These are phyloP conservation scores for Diplosphaera chodatii DNA, from an alignment of 139 green algal species.

Conservation along the genomic window DNA sequence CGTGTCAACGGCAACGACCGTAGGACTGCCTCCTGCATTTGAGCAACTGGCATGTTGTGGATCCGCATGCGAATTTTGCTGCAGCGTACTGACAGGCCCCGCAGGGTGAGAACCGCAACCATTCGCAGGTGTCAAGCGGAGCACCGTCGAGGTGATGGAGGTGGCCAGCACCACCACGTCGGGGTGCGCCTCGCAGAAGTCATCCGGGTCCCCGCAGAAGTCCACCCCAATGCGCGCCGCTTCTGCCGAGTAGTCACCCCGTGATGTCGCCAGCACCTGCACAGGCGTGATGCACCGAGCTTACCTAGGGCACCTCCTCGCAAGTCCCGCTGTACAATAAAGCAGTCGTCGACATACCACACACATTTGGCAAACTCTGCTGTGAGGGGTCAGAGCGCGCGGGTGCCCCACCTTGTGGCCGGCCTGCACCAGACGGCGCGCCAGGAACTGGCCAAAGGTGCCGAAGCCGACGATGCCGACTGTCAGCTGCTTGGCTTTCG, in stretches of 20 bases:
- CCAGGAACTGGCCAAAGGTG: slow-evolving; percentile 98
- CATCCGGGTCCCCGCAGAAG: slow-evolving; percentile 82
- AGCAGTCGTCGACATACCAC: too few relatives aligned
- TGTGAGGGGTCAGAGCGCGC: too few relatives aligned
- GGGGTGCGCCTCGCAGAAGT: slow-evolving; percentile 96
- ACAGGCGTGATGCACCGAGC: background rate
- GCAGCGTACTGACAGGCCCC: too few relatives aligned
- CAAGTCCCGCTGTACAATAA: too few relatives aligned
- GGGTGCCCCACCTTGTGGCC: slow-evolving; percentile 55
- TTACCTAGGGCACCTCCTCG: too few relatives aligned
- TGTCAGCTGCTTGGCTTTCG: slow-evolving; percentile 47
- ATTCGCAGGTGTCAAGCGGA: too few relatives aligned
- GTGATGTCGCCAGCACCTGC: slow-evolving; percentile 79
- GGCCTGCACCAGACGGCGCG: slow-evolving; percentile 68
- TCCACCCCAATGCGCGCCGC: slow-evolving; percentile 74
- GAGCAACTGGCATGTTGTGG: too few relatives aligned
- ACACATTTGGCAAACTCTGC: too few relatives aligned
- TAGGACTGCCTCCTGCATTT: slow-evolving; percentile 80
- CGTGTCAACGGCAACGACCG: slow-evolving; percentile 73
- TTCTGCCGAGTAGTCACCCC: slow-evolving; percentile 62
- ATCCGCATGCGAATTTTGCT: too few relatives aligned
- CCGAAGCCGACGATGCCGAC: slow-evolving; percentile 97
- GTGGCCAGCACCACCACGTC: slow-evolving; percentile 92
- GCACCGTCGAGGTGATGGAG: slow-evolving; percentile 87
- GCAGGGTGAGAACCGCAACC: too few relatives aligned